These are phyloP conservation scores for Protomyces pachydermus DNA, from an alignment of 1,139 yeast species.

Conservation along the genomic window DNA sequence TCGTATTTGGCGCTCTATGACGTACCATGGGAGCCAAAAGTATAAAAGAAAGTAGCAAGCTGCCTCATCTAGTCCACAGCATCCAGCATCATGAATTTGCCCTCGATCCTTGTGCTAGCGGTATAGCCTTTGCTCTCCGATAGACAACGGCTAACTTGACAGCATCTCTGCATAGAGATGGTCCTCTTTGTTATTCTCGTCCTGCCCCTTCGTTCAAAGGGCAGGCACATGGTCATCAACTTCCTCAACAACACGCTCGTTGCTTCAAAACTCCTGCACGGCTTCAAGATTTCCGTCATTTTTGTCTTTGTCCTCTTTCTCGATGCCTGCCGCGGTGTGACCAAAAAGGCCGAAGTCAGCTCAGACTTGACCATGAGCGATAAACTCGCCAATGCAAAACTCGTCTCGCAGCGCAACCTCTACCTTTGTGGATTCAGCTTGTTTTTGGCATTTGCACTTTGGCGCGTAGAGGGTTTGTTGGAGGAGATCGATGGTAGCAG, in stretches of 20 bases:
- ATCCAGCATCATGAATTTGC: constrained; percentile 12
- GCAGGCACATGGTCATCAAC: constrained; percentile 9
- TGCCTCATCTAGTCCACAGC: neutral
- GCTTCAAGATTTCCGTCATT: constrained; percentile 22
- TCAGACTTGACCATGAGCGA: constrained; percentile 21
- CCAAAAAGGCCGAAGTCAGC: constrained; percentile 15
- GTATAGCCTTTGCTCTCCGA: neutral
- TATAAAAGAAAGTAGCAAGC: neutral
- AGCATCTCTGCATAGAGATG: neutral
- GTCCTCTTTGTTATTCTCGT: constrained; percentile 13
- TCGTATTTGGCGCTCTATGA: neutral
- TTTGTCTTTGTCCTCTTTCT: constrained; percentile 16
- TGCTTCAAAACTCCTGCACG: constrained; percentile 18
- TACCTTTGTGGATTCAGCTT: constrained; percentile 22
- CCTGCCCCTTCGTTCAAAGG: constrained; percentile 16
- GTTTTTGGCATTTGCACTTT: constrained; percentile 13
- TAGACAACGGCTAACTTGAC: neutral
- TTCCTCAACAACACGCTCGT: constrained; percentile 21
- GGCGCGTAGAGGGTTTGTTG: neutral
- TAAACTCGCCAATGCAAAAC: constrained; percentile 12
- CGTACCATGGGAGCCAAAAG: neutral
- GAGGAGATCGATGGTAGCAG: neutral
- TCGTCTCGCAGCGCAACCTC: constrained; percentile 19
- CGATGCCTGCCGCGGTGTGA: constrained; percentile 17
- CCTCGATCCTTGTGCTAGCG: constrained; percentile 11